phyloP scores from a whole-genome alignment of 495 filamentous ascomycete genomes.

The Copromyces sp. region DNA sequence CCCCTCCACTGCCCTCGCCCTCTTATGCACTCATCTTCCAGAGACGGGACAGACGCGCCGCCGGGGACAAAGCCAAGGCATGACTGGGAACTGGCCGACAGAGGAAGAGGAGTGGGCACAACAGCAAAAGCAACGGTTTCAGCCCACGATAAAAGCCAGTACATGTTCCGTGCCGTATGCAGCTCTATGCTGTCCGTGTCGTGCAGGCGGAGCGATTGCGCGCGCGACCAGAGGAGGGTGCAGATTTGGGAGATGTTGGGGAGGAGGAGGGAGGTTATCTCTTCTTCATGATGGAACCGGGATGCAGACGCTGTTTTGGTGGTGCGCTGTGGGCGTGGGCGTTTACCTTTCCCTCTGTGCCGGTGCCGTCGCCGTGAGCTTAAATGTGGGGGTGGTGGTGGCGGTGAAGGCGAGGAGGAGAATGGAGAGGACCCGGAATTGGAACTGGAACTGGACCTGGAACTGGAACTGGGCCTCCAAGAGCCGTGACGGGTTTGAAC shows the following conservation, averaged over 20 bases:
- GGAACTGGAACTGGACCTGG: not conserved
- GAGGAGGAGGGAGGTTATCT: slow-evolving; percentile 14
- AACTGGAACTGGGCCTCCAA: not conserved
- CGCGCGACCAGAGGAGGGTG: slow-evolving; percentile 16
- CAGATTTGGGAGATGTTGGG: slow-evolving; percentile 21
- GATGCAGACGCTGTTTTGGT: not conserved
- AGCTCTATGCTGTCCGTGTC: slow-evolving; percentile 12
- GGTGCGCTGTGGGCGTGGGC: not conserved
- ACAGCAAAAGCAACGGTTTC: slow-evolving; percentile 14
- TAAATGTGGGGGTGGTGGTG: not conserved
- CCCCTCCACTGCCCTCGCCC: too few relatives aligned
- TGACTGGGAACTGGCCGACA: too few relatives aligned
- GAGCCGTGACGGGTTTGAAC: not conserved
- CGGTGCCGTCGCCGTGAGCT: too few relatives aligned
- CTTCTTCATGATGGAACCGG: too few relatives aligned
- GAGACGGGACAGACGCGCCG: too few relatives aligned
- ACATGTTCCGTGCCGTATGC: slow-evolving; percentile 14
- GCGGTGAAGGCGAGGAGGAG: not conserved
- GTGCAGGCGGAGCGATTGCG: slow-evolving; percentile 10
- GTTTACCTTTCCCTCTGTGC: not conserved
- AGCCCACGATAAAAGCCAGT: slow-evolving; percentile 14
- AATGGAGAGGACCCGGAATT: too few relatives aligned
- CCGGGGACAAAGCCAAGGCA: too few relatives aligned
- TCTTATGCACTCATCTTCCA: too few relatives aligned
- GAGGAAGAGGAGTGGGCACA: not conserved